Conservation (phyloP, 2,329 filamentous ascomycete species). For the Blastomyces silverae region DNA sequence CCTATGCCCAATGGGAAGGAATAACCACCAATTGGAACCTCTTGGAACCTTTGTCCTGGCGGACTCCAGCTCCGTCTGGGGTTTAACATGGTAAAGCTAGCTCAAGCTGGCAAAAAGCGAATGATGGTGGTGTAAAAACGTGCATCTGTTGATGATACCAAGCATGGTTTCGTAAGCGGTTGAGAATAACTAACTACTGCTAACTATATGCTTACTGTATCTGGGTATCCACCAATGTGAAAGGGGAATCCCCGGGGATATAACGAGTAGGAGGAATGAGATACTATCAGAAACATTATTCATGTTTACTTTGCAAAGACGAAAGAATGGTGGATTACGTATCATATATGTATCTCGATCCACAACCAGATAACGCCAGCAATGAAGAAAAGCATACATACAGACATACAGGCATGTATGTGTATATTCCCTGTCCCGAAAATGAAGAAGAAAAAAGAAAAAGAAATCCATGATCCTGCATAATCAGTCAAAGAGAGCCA, state of each 20-base stretch:
- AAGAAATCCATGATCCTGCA: background rate
- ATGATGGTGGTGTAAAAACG: background rate
- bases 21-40: no score
- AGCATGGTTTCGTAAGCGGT: background rate
- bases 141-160: background rate
- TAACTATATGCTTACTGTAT: no score
- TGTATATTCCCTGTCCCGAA: background rate
- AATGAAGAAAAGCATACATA: background rate
- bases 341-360: background rate
- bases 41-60: no score
- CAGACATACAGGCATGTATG: background rate
- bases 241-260: background rate
- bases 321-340: no score
- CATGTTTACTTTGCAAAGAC: background rate
- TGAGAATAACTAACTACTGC: background rate
- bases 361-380: background rate
- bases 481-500: background rate
- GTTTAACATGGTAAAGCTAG: no score
- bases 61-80: no score
- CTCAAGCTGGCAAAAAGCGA: no score
- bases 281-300: no score
- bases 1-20: slow-evolving; percentile 3
- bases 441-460: background rate
- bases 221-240: background rate
- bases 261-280: background rate